These are phyloP conservation scores for Jamesozyma spencerorum DNA, from an alignment of 805 yeast species.

Conservation along the genomic window DNA sequence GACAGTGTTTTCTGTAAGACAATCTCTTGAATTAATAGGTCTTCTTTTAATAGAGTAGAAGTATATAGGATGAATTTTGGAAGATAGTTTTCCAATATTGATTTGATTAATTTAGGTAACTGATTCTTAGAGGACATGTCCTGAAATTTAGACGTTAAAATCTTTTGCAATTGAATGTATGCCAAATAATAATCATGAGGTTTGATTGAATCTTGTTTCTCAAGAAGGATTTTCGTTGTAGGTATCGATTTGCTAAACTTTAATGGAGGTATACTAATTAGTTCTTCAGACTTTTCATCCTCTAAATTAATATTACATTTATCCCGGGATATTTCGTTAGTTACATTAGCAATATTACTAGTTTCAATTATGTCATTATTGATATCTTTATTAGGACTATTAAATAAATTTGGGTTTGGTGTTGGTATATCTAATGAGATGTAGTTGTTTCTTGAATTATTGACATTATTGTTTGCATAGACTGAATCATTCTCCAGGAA, in stretches of 20 bases:
- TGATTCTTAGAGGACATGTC: neutral
- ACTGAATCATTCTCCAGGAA: no score
- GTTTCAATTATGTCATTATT: no score
- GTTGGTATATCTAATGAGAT: no score
- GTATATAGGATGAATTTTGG: conserved; percentile 75
- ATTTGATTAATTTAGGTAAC: conserved; percentile 1
- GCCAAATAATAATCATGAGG: conserved; percentile 21
- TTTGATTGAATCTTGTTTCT: conserved; percentile 11
- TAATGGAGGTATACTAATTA: conserved; percentile 15
- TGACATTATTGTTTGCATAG: no score
- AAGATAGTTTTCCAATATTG: conserved; percentile 35
- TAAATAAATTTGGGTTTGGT: no score
- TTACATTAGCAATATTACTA: no score
- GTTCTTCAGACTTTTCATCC: neutral
- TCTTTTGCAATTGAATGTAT: conserved; percentile 11
- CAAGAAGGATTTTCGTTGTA: conserved; percentile 17
- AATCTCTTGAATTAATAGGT: conserved; percentile 52
- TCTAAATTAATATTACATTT: no score
- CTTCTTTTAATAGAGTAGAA: conserved; percentile 61
- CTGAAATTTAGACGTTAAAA: conserved; percentile 11
- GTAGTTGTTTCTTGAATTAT: no score
- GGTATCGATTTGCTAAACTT: conserved; percentile 16
- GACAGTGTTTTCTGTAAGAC: conserved; percentile 46
- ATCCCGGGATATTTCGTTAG: no score
- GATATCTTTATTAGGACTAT: no score